Percentiles rank a stretch among this genome's conserved stretches.
Evolutionary conservation across 148 eudicot genomes (phyloP).

Genomic region (Diospyros kaki): DNA sequence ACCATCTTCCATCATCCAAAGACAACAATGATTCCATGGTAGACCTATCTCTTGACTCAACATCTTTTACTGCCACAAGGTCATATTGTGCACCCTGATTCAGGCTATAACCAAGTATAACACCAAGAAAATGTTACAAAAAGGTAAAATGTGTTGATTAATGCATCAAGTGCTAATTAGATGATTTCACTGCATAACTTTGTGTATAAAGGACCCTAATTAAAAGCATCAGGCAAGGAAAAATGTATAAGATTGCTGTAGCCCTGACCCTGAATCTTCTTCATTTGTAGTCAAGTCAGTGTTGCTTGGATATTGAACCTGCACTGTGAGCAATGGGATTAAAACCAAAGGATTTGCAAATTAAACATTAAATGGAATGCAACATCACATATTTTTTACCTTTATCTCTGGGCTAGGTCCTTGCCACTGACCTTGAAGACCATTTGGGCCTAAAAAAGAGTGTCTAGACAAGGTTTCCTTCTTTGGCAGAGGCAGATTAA

Average conservation of each 20-base stretch:
- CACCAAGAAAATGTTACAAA: constrained; percentile 23
- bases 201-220: not conserved
- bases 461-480: constrained; percentile 96
- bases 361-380: not conserved
- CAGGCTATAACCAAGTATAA: constrained; percentile 36
- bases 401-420: constrained; percentile 72
- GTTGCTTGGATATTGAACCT: constrained; percentile 83
- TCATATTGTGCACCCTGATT: constrained; percentile 44
- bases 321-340: constrained; percentile 18
- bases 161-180: not conserved
- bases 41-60: constrained; percentile 37
- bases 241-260: not conserved
- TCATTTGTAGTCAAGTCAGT: constrained; percentile 47
- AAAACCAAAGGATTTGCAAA: not conserved
- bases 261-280: constrained; percentile 53
- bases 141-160: constrained; percentile 5
- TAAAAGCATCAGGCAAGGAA: not conserved
- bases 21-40: constrained; percentile 82
- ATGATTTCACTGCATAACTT: not conserved
- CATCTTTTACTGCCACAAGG: constrained; percentile 37
- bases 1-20: constrained; percentile 92
- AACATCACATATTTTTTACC: constrained; percentile 27
- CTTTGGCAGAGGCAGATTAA: constrained; percentile 71
- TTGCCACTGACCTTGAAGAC: constrained; percentile 79
- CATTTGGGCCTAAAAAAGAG: constrained; percentile 84